Conservation (phyloP, 2,329 filamentous ascomycete genomes). For the Pyrenophora tritici-repentis region DNA sequence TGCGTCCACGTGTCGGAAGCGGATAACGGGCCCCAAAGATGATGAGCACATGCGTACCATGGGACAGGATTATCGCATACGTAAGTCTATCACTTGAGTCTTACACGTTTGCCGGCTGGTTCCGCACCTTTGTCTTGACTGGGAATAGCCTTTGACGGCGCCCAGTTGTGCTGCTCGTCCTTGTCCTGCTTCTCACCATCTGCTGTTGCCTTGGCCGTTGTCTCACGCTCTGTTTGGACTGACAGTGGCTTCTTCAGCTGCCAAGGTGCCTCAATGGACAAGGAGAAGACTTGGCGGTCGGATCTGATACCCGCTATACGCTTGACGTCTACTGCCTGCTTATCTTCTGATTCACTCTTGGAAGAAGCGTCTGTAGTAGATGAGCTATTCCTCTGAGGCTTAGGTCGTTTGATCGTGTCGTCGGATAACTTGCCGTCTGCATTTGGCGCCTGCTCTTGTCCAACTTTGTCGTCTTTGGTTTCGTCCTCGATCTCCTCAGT, state of each 20-base stretch:
- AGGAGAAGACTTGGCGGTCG: slow-evolving; percentile 42
- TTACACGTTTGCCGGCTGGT: slow-evolving; percentile 31
- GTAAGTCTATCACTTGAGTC: slow-evolving; percentile 17
- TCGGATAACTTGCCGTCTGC: background rate
- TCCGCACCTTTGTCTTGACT: slow-evolving; percentile 10
- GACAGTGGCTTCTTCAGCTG: slow-evolving; percentile 27
- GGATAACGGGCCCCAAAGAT: too few species aligned
- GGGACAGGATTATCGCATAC: background rate
- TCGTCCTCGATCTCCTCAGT: slow-evolving; percentile 65
- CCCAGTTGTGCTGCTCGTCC: slow-evolving; percentile 28
- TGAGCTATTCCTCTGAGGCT: slow-evolving; percentile 20
- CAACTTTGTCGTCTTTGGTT: slow-evolving; percentile 20
- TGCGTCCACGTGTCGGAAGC: too few species aligned
- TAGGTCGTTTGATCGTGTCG: slow-evolving; percentile 9
- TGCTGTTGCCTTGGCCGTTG: background rate
- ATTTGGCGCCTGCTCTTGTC: slow-evolving; percentile 8
- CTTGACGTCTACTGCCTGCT: slow-evolving; percentile 14
- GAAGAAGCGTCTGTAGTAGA: background rate
- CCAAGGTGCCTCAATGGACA: slow-evolving; percentile 44
- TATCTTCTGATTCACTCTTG: slow-evolving; percentile 20
- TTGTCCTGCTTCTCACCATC: background rate
- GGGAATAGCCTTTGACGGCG: slow-evolving; percentile 3
- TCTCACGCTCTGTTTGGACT: background rate
- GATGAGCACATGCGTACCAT: too few species aligned
- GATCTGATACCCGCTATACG: slow-evolving; percentile 19